Evolutionary conservation across 192 early-diverging fungal genomes (phyloP).

Genomic region (Gamsiella multidivaricata): DNA sequence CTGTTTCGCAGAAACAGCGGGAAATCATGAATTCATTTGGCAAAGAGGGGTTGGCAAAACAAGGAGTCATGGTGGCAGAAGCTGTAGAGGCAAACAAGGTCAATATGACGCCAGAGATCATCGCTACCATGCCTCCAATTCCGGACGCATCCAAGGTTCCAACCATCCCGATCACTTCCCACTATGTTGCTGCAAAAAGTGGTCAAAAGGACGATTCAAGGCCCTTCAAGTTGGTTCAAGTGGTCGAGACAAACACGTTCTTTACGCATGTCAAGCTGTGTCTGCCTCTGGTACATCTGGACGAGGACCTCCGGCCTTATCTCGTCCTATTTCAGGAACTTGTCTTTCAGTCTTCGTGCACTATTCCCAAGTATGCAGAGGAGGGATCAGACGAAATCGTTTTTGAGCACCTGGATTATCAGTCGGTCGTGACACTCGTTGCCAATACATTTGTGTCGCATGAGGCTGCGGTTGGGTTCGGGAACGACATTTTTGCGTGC

Average conservation of each 20-base stretch:
- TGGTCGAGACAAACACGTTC: slow-evolving; percentile 73
- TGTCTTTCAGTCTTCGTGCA: slow-evolving; percentile 69
- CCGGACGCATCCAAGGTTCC: slow-evolving; percentile 69
- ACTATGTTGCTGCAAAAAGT: slow-evolving; percentile 30
- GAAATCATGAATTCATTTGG: slow-evolving; percentile 55
- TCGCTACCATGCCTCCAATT: slow-evolving; percentile 72
- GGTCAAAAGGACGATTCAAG: slow-evolving; percentile 27
- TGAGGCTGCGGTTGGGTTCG: slow-evolving; percentile 58
- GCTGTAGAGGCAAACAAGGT: slow-evolving; percentile 53
- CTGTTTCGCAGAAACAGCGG: slow-evolving; percentile 53
- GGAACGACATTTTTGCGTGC: slow-evolving; percentile 56
- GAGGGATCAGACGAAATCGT: slow-evolving; percentile 30
- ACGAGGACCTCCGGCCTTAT: slow-evolving; percentile 72
- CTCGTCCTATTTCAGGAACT: slow-evolving; percentile 82
- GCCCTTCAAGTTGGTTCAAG: slow-evolving; percentile 65
- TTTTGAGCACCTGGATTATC: slow-evolving; percentile 53
- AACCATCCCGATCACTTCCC: slow-evolving; percentile 43
- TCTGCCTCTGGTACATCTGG: slow-evolving; percentile 62
- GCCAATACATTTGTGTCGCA: slow-evolving; percentile 59
- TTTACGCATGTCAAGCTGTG: slow-evolving; percentile 72
- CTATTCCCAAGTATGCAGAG: slow-evolving; percentile 60
- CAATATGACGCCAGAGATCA: slow-evolving; percentile 54
- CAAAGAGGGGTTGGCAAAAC: slow-evolving; percentile 58
- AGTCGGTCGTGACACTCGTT: slow-evolving; percentile 53
- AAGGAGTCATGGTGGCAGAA: slow-evolving; percentile 44